A percentile compares a stretch with the other conserved stretches of the same genome.
These are phyloP conservation scores for Coniochaeta prunicola DNA, from an alignment of 2,329 filamentous ascomycete species.

Conservation along the genomic window DNA sequence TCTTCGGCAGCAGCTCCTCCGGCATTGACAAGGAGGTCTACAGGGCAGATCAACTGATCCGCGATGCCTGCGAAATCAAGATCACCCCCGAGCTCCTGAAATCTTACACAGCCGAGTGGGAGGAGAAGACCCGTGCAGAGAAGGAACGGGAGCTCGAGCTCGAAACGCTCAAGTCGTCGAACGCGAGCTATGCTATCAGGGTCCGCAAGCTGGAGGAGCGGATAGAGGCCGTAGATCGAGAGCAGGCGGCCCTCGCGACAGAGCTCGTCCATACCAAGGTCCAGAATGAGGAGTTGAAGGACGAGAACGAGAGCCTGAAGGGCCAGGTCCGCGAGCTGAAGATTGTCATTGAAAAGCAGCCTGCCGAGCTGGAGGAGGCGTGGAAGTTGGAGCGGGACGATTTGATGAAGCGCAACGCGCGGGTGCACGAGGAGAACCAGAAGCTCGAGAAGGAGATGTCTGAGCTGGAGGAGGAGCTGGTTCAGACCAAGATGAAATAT, in stretches of 20 bases:
- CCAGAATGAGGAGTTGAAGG: conserved; percentile 80
- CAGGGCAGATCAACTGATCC: conserved; percentile 84
- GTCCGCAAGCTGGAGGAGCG: conserved; percentile 84
- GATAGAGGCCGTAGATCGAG: conserved; percentile 78
- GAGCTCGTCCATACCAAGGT: conserved; percentile 90
- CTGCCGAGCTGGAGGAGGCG: conserved; percentile 75
- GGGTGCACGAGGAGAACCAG: conserved; percentile 90
- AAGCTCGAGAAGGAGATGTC: conserved; percentile 80
- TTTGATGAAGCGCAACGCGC: conserved; percentile 85
- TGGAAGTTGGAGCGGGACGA: conserved; percentile 82
- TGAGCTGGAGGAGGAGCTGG: conserved; percentile 87
- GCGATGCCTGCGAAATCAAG: conserved; percentile 83
- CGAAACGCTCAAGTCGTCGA: conserved; percentile 61
- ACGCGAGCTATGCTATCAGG: conserved; percentile 60
- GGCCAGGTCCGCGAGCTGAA: conserved; percentile 81
- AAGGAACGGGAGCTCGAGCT: conserved; percentile 78
- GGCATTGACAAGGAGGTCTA: conserved; percentile 93
- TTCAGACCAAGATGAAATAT: conserved; percentile 89
- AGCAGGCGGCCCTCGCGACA: conserved; percentile 85
- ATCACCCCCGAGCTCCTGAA: conserved; percentile 78
- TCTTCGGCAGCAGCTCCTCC: conserved; percentile 89
- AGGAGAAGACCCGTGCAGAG: conserved; percentile 77
- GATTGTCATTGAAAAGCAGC: conserved; percentile 82
- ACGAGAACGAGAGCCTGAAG: conserved; percentile 82
- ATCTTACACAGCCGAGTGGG: conserved; percentile 80